Conservation (phyloP, 306 rosid genomes). For the Spatholobus suberectus region DNA sequence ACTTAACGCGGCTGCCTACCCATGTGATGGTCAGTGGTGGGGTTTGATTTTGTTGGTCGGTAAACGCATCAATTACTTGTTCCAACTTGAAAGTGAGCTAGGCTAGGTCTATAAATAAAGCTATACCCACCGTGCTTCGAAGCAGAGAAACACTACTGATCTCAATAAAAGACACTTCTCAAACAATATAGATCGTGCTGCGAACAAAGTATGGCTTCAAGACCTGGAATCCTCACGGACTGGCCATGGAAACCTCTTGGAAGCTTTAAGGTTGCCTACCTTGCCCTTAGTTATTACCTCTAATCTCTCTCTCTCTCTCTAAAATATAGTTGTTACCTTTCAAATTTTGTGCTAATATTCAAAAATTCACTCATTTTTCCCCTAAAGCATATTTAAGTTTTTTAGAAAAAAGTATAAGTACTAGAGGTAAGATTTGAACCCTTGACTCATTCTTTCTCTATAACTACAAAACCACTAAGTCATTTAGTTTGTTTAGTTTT, state of each 20-base stretch:
- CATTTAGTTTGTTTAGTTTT: too few relatives aligned
- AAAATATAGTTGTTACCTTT: neutral
- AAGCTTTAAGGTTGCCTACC: slow-evolving; percentile 50
- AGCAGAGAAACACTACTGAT: neutral
- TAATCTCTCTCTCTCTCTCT: neutral
- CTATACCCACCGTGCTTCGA: neutral
- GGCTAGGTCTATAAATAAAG: neutral
- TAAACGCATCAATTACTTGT: neutral
- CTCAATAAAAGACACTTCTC: neutral
- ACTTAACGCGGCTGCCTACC: too few relatives aligned
- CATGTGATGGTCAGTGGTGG: neutral
- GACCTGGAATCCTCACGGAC: slow-evolving; percentile 65
- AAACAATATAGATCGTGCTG: neutral
- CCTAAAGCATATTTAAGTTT: too few relatives aligned
- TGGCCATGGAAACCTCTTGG: slow-evolving; percentile 77
- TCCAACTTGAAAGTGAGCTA: neutral
- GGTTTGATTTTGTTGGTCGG: neutral
- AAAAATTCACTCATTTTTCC: too few relatives aligned
- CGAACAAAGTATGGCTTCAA: slow-evolving; percentile 52
- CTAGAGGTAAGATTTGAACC: too few relatives aligned
- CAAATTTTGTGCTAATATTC: too few relatives aligned
- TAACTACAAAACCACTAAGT: too few relatives aligned
- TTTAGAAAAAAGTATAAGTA: too few relatives aligned
- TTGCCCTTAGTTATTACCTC: neutral
- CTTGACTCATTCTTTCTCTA: too few relatives aligned